Percentiles rank a stretch among this genome's conserved stretches.
Evolutionary conservation across 257 asterid genomes (phyloP).

Genomic region (Solanum sejunctum): DNA sequence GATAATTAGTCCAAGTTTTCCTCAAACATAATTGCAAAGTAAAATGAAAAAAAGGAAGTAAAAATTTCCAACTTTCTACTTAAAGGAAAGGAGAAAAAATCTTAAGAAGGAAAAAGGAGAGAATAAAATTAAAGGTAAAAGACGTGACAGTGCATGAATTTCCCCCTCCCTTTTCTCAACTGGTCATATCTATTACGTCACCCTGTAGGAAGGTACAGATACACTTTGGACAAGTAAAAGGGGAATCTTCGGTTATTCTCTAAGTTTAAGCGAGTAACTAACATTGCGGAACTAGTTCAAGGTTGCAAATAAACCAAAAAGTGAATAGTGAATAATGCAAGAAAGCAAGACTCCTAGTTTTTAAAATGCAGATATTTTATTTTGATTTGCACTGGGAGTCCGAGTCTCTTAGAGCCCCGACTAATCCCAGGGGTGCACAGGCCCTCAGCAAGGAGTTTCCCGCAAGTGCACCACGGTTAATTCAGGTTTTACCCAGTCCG

Average conservation of each 20-base stretch:
- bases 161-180: not conserved
- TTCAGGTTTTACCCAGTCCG: too few relatives aligned
- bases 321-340: not conserved
- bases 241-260: not conserved
- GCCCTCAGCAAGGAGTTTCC: too few relatives aligned
- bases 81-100: too few relatives aligned
- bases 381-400: too few relatives aligned
- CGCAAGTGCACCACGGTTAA: too few relatives aligned
- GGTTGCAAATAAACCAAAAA: not conserved
- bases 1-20: not conserved
- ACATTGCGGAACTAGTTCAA: not conserved
- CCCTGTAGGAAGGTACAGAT: not conserved
- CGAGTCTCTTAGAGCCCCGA: too few relatives aligned
- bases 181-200: not conserved
- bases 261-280: not conserved
- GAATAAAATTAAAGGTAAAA: not conserved
- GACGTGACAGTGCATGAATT: not conserved
- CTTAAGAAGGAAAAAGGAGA: too few relatives aligned
- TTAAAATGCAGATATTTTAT: not conserved
- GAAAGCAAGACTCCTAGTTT: not conserved
- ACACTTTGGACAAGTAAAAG: not conserved
- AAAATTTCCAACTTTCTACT: too few relatives aligned
- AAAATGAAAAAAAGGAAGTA: not conserved
- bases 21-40: too few relatives aligned
- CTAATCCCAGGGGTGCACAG: too few relatives aligned